These are phyloP conservation scores for Camellia lanceoleosa DNA, from an alignment of 148 eudicot species.

Conservation along the genomic window DNA sequence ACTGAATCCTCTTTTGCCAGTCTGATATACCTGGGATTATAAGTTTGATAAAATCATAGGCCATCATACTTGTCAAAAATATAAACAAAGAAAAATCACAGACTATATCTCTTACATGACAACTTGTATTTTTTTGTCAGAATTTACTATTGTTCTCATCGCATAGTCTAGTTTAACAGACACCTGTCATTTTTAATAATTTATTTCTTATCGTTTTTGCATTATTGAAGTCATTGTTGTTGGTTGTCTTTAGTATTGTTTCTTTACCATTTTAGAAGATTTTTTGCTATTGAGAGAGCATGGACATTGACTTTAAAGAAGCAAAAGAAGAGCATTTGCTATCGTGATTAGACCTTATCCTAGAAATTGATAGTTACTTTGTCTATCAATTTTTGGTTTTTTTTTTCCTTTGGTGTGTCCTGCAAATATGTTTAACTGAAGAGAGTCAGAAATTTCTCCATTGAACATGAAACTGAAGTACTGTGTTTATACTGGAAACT, in stretches of 20 bases:
- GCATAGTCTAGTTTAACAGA: neutral
- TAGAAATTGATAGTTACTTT: neutral
- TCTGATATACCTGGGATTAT: neutral
- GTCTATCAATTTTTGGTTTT: neutral
- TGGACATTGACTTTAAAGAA: neutral
- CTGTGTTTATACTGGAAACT: neutral
- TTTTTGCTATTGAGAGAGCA: neutral
- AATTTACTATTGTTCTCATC: neutral
- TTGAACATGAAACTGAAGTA: neutral
- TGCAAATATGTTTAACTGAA: neutral
- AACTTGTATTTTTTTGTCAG: neutral
- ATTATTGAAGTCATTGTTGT: neutral
- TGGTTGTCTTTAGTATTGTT: neutral
- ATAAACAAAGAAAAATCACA: neutral
- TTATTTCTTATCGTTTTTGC: constrained; percentile 9
- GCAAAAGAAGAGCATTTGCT: neutral
- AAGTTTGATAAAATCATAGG: neutral
- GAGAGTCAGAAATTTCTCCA: neutral
- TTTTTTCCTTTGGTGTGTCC: neutral
- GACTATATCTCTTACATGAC: neutral
- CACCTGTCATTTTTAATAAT: neutral
- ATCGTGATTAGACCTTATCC: neutral
- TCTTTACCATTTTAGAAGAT: neutral
- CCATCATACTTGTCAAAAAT: neutral
- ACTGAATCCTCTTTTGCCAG: neutral